A percentile compares a stretch with the other conserved stretches of the same genome.
Evolutionary conservation across 495 filamentous ascomycete species (phyloP).

Genomic region (Neurospora hispaniola): DNA sequence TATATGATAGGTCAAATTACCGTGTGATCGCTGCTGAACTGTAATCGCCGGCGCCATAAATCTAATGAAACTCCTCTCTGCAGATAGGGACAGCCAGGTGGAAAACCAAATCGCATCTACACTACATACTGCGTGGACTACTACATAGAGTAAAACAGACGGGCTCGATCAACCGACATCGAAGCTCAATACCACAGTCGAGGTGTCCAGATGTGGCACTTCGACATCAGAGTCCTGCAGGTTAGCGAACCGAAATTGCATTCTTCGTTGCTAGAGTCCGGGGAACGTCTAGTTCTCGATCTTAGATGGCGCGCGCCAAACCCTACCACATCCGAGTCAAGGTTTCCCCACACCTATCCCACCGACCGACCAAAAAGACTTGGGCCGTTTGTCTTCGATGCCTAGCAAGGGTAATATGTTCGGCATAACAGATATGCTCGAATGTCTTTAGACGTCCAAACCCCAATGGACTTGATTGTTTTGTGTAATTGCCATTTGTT

Average conservation of each 20-base stretch:
- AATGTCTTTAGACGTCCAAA: too few species aligned
- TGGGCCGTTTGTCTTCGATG: too few species aligned
- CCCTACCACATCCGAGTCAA: neutral
- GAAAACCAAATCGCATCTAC: neutral
- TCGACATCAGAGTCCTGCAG: neutral
- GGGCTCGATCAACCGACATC: neutral
- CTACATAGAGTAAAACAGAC: too few species aligned
- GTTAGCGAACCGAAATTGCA: neutral
- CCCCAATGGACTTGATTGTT: too few species aligned
- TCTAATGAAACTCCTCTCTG: neutral
- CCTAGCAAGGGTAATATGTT: too few species aligned
- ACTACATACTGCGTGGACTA: too few species aligned
- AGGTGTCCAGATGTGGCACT: neutral
- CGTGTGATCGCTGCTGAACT: constrained; percentile 14
- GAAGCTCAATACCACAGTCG: neutral
- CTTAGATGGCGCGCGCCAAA: neutral
- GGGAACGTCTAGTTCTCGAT: neutral
- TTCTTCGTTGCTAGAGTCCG: neutral
- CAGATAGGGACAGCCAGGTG: neutral
- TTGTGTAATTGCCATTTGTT: too few species aligned
- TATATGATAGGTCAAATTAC: constrained; percentile 4
- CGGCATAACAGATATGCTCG: too few species aligned
- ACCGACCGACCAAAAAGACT: neutral
- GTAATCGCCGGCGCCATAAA: neutral
- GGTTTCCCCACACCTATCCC: neutral